Evolutionary conservation across 2,329 filamentous ascomycete genomes (phyloP), one percentile per base, ranked within the genome.

Genomic region (Cladosporium halotolerans): DNA sequence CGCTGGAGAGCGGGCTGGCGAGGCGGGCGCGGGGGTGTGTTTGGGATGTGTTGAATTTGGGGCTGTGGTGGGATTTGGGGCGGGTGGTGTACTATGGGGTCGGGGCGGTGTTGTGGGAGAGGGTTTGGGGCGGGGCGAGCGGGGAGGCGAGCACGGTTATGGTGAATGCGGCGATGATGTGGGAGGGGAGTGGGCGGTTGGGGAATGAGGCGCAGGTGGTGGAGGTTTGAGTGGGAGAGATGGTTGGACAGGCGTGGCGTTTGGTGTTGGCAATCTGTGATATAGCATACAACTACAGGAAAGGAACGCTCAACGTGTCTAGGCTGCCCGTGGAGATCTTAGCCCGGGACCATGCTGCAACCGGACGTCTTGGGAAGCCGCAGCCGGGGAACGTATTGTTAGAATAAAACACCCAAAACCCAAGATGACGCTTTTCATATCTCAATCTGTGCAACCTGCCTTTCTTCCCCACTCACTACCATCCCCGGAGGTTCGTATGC

Each of bases 1-100:
- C 79, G 1, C 90, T 89, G 70, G 88, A 92, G 70, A 73, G 75
- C n/a, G 75, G 89, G 19, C 75, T 79, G 64, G 65, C 65, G 2
- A 67, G 72, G 9, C 60, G 18, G 8, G 48, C 72, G 46, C 64
- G 65, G 13, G 70, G 71, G 1, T 59, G 73, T 45, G 57, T 71
- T 8, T 59, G 62, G 33, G 70, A 71, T 1, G 42, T 74, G 18
- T 42, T 75, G 7, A 69, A 71, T 53, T 56, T 68, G 5, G 53
- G 62, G 38, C 55, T 75, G 9, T 83, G 81, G 80, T 63, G 76
- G 45, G 77, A 80, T 62, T 65, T 79, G 1, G 61, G 75, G 1
- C 71, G 72, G 42, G 74, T 84, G 9, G 40, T 79, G 5, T 73
- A 76, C 50, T 76, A 78, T 60, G 80, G 81, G 2, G 52, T 80